phyloP scores from a whole-genome alignment of 768 basidiomycete genomes.

The Epithele typhae region DNA sequence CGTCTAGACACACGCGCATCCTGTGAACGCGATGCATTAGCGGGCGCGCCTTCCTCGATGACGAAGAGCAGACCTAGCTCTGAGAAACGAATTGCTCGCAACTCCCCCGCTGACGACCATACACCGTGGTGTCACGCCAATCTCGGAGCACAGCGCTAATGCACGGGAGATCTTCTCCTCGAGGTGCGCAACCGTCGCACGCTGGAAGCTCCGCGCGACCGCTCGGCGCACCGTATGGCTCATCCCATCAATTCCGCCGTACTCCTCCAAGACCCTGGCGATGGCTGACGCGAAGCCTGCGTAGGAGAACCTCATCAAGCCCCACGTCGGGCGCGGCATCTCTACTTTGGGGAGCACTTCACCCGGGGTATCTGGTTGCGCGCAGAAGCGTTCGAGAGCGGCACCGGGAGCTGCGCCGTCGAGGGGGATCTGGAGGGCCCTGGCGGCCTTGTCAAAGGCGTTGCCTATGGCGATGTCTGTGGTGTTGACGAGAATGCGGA shows the following conservation, averaged over 20 bases:
- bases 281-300: slow-evolving; percentile 70
- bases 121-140: too few species aligned
- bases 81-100: slow-evolving; percentile 75
- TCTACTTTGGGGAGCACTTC: neutral
- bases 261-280: slow-evolving; percentile 48
- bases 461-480: slow-evolving; percentile 74
- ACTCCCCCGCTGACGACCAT: slow-evolving; percentile 92
- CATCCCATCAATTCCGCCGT: slow-evolving; percentile 38
- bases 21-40: too few species aligned
- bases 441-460: slow-evolving; percentile 79
- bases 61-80: slow-evolving; percentile 48
- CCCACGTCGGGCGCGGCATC: slow-evolving; percentile 35
- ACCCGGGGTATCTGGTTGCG: slow-evolving; percentile 19
- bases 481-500: slow-evolving; percentile 70
- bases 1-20: slow-evolving; percentile 26
- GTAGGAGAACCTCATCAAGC: slow-evolving; percentile 71
- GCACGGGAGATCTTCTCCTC: slow-evolving; percentile 71
- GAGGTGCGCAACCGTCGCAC: slow-evolving; percentile 65
- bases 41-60: too few species aligned
- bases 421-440: slow-evolving; percentile 65
- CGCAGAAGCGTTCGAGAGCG: slow-evolving; percentile 73
- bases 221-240: slow-evolving; percentile 38
- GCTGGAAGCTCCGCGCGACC: slow-evolving; percentile 71
- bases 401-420: slow-evolving; percentile 65
- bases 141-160: too few species aligned